Evolutionary conservation across 2,329 filamentous ascomycete species (phyloP).

Genomic region (Microdochium nivale): DNA sequence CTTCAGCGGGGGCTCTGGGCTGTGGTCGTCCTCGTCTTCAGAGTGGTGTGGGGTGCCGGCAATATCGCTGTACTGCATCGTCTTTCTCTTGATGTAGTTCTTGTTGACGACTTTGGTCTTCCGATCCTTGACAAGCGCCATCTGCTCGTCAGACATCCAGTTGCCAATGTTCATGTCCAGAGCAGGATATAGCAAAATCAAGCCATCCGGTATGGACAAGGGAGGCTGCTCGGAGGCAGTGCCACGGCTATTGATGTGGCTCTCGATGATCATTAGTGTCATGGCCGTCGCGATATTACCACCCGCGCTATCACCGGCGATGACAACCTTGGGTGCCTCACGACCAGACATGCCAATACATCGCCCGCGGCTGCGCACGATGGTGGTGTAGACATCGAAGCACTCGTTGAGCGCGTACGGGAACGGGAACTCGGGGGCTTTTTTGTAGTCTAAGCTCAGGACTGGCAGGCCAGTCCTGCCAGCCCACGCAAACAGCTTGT

Average conservation of each 20-base stretch:
- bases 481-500: slow-evolving; percentile 89
- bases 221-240: slow-evolving; percentile 46
- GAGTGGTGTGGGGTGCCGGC: slow-evolving; percentile 78
- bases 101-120: slow-evolving; percentile 69
- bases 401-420: slow-evolving; percentile 82
- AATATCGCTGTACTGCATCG: slow-evolving; percentile 76
- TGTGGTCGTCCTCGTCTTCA: slow-evolving; percentile 57
- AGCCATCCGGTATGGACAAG: slow-evolving; percentile 67
- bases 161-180: slow-evolving; percentile 97
- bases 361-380: slow-evolving; percentile 62
- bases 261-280: slow-evolving; percentile 83
- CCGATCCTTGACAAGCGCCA: slow-evolving; percentile 84
- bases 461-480: slow-evolving; percentile 82
- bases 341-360: slow-evolving; percentile 68
- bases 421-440: slow-evolving; percentile 78
- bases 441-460: slow-evolving; percentile 83
- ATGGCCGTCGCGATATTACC: slow-evolving; percentile 74
- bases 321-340: slow-evolving; percentile 55
- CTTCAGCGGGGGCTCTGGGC: slow-evolving; percentile 18
- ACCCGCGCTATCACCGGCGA: slow-evolving; percentile 75
- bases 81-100: slow-evolving; percentile 73
- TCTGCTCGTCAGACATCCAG: slow-evolving; percentile 99
- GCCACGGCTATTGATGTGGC: slow-evolving; percentile 46
- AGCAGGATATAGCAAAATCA: slow-evolving; percentile 81
- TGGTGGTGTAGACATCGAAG: slow-evolving; percentile 73